Conservation (phyloP, 495 filamentous ascomycete species). For the Aspergillus nanangensis region DNA sequence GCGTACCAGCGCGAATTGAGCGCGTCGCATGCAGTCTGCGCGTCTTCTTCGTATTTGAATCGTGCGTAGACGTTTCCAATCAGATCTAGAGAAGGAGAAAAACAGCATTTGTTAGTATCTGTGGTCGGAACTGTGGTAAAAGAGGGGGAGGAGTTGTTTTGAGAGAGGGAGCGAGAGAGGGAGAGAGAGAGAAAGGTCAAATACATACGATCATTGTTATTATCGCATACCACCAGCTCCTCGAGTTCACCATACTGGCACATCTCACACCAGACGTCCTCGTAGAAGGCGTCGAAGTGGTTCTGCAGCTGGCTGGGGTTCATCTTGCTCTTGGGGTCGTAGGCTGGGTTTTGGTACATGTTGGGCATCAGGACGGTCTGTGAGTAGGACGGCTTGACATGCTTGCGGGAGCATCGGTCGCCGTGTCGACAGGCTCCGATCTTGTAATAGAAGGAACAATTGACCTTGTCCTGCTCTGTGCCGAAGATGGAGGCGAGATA, state of each 20-base stretch:
- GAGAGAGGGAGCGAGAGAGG: neutral
- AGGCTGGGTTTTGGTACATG: constrained; percentile 98
- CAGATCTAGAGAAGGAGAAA: constrained; percentile 65
- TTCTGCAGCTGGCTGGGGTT: constrained; percentile 91
- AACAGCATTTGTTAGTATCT: constrained; percentile 13
- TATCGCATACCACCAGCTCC: constrained; percentile 87
- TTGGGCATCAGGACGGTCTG: constrained; percentile 98
- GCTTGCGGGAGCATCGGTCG: constrained; percentile 95
- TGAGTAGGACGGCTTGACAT: constrained; percentile 97
- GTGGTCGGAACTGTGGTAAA: neutral
- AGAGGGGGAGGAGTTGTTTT: neutral
- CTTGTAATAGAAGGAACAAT: constrained; percentile 88
- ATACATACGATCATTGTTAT: constrained; percentile 89
- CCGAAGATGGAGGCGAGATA: constrained; percentile 99
- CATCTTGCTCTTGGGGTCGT: constrained; percentile 96
- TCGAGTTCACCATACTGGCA: constrained; percentile 89
- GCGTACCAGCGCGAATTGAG: constrained; percentile 97
- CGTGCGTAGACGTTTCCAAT: constrained; percentile 99
- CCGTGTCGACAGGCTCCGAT: constrained; percentile 98
- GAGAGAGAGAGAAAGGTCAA: too few species aligned
- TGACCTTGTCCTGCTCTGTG: constrained; percentile 96
- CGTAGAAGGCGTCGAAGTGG: constrained; percentile 99
- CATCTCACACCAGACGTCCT: constrained; percentile 99
- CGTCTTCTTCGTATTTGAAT: constrained; percentile 99
- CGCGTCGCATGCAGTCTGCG: constrained; percentile 87